Evolutionary conservation across 1,284 basidiomycete genomes (phyloP).

Genomic region (Exobasidium rhododendri): DNA sequence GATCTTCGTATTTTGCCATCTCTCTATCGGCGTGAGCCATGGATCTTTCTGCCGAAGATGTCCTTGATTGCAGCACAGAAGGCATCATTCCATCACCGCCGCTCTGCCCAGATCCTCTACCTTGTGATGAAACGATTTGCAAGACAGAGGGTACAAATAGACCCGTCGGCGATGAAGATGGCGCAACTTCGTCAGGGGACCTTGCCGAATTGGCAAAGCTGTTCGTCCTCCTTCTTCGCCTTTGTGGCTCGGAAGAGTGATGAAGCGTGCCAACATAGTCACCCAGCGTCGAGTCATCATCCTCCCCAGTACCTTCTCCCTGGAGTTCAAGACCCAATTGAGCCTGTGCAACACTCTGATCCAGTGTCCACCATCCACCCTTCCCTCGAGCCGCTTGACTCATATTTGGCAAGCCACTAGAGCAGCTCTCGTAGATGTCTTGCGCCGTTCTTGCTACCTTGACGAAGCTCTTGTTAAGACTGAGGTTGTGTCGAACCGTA

Average conservation of each 20-base stretch:
- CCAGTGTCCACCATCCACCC: slow-evolving; percentile 43
- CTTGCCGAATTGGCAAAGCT: slow-evolving; percentile 3
- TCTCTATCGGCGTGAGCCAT: not conserved
- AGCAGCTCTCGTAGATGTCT: slow-evolving; percentile 40
- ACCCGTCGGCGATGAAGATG: not conserved
- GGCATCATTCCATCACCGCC: not conserved
- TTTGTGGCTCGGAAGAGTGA: not conserved
- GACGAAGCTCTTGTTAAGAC: slow-evolving; percentile 43
- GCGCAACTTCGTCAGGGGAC: not conserved
- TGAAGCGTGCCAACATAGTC: not conserved
- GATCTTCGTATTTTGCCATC: not conserved
- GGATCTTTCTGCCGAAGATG: not conserved
- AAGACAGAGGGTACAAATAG: not conserved
- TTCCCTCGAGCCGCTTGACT: slow-evolving; percentile 40
- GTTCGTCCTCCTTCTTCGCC: slow-evolving; percentile 6
- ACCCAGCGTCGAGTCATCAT: not conserved
- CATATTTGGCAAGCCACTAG: slow-evolving; percentile 33
- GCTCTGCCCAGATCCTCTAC: not conserved
- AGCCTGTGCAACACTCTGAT: slow-evolving; percentile 24
- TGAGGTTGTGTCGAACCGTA: slow-evolving; percentile 47
- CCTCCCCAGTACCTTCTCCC: slow-evolving; percentile 4
- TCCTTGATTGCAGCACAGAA: slow-evolving; percentile 4
- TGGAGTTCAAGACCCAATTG: slow-evolving; percentile 4
- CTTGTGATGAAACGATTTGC: not conserved
- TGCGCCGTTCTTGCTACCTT: slow-evolving; percentile 39